Evolutionary conservation across 805 yeast genomes (phyloP), one percentile per base, ranked within the genome.

Genomic region (Saccharomycopsis malanga): DNA sequence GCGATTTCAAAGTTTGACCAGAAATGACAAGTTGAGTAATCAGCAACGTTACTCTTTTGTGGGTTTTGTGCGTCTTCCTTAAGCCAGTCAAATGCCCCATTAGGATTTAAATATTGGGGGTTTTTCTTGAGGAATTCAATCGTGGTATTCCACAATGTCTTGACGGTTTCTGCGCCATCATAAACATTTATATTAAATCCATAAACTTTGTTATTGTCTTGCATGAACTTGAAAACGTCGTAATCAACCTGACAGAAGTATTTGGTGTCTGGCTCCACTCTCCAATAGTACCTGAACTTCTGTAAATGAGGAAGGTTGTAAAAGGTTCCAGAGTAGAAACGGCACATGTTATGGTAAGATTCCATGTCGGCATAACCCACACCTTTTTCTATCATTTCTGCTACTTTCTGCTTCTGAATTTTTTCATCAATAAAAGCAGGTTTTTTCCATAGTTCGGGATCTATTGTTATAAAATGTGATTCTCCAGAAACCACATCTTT

Each of bases 1-100:
- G 81, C 91, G 47, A 87, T 83, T 59, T 87, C 96, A 56, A 87
- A 87, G 61, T 87, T 87, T 21, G 89, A 77, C 95, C 95, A 87
- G 64, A 87, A 87, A 63, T 87, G 95, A 58, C 95, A 87, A 1
- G 69, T 78, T 61, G 68, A 78, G 65, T 68, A 69, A 10, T 76
- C 76, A 17, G 66, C 58, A 0, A 76, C 68, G 2, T 53, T 57
- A n/a, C 61, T 57, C 46, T 62, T 68, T 53, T 70, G 72, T 10
- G 79, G 84, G 57, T 69, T 74, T 58, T 65, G 80, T 64, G 58
- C 58, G 59, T 71, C 74, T 69, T 79, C 77, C 42, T 79, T 73
- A 36, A 85, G 59, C 79, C 83, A 85, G 37, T 72, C 76, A 57
- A 75, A 67, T 37, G 87, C 76, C 54, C 77, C 80, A 59, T 83